A percentile compares a stretch with the other conserved stretches of the same genome.
Conservation (phyloP, 2,329 filamentous ascomycete species). For the Ophiostoma novo-ulmi region DNA sequence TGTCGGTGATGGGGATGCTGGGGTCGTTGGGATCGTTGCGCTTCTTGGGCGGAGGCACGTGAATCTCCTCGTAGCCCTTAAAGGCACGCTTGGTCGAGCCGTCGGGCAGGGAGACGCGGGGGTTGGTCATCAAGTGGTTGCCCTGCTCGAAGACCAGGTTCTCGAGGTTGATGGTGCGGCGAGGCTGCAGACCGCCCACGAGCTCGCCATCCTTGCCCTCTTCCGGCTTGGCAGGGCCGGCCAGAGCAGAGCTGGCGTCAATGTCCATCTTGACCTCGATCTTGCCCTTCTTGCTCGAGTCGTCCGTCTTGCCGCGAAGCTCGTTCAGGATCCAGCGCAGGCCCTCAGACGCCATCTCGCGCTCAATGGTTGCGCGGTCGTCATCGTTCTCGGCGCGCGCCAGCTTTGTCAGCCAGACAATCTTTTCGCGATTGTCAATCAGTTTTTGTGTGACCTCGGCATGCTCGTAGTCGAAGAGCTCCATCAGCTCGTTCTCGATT, state of each 20-base stretch:
- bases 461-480: constrained; percentile 95
- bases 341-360: constrained; percentile 86
- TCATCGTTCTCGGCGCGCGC: constrained; percentile 75
- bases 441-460: constrained; percentile 88
- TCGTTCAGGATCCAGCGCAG: constrained; percentile 84
- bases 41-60: constrained; percentile 88
- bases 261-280: constrained; percentile 96
- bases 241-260: constrained; percentile 56
- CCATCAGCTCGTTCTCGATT: constrained; percentile 97
- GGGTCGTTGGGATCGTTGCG: constrained; percentile 74
- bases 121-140: constrained; percentile 99
- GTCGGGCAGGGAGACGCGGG: constrained; percentile 86
- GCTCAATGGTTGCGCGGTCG: constrained; percentile 70
- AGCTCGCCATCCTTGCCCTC: constrained; percentile 56
- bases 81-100: constrained; percentile 93
- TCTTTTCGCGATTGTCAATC: constrained; percentile 85
- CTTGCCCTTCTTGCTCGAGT: constrained; percentile 55
- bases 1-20: constrained; percentile 75
- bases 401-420: constrained; percentile 91
- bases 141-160: constrained; percentile 97
- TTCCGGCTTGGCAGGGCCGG: constrained; percentile 51
- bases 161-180: constrained; percentile 84
- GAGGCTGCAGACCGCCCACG: constrained; percentile 78
- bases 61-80: constrained; percentile 98
- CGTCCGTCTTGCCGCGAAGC: constrained; percentile 62